phyloP scores from a whole-genome alignment of 2,329 filamentous ascomycete species.

The Microsporum audouinii region DNA sequence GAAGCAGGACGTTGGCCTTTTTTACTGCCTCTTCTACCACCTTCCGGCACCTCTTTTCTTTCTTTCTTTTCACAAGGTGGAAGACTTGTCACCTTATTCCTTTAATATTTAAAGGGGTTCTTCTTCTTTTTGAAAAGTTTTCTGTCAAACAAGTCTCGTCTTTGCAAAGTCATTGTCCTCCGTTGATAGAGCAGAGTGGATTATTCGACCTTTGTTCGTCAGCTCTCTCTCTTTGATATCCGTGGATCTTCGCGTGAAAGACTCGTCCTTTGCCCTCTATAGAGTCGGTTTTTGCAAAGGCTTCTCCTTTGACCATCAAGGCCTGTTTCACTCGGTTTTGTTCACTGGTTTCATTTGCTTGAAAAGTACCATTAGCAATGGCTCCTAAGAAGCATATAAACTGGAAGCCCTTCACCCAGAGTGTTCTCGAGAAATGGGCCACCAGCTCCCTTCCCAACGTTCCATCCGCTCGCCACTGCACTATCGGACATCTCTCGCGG shows the following conservation, averaged over 20 bases:
- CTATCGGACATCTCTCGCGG: constrained; percentile 7
- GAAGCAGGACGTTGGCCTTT: constrained; percentile 1
- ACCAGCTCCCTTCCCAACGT: constrained; percentile 6
- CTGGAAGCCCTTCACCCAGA: constrained; percentile 6
- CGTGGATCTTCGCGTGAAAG: too few species aligned
- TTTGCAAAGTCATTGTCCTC: background rate
- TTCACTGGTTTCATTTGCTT: background rate
- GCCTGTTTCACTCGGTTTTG: background rate
- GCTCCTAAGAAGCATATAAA: constrained; percentile 1
- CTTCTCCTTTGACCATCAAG: too few species aligned
- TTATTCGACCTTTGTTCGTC: background rate
- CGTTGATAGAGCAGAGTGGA: background rate
- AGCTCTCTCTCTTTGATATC: background rate
- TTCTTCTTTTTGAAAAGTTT: background rate
- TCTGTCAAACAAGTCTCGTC: background rate
- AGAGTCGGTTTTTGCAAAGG: too few species aligned
- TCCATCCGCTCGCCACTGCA: constrained; percentile 7
- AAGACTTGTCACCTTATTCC: background rate
- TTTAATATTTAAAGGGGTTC: background rate
- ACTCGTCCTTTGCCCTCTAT: too few species aligned
- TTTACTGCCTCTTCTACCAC: background rate
- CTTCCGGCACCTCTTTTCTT: background rate
- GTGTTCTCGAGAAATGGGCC: constrained; percentile 7
- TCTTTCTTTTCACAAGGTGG: background rate
- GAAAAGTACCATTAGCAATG: background rate